These are phyloP conservation scores for Erysimum cheiranthoides DNA, from an alignment of 345 rosid species.

Conservation along the genomic window DNA sequence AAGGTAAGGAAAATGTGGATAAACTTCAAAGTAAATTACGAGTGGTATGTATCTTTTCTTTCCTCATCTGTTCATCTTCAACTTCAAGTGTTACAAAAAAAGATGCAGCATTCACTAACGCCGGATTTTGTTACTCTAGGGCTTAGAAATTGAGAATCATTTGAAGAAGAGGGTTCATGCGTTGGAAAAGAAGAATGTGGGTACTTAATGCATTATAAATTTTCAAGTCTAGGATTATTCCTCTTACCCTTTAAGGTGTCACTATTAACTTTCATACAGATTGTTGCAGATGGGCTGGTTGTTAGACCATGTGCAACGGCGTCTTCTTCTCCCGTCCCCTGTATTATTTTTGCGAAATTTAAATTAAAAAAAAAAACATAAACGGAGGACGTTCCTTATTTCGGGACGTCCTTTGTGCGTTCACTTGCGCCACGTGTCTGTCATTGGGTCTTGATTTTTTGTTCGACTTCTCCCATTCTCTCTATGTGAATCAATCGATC, in stretches of 20 bases:
- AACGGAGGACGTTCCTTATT: no score
- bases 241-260: constrained; percentile 29
- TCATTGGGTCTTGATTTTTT: no score
- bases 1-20: constrained; percentile 61
- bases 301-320: no score
- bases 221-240: background rate
- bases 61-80: constrained; percentile 10
- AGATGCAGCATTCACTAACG: constrained; percentile 16
- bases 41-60: constrained; percentile 61
- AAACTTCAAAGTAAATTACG: constrained; percentile 74
- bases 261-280: constrained; percentile 56
- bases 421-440: no score
- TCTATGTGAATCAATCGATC: background rate
- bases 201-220: constrained; percentile 33
- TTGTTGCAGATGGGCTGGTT: constrained; percentile 58
- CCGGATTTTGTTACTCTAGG: constrained; percentile 55
- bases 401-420: no score
- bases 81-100: background rate
- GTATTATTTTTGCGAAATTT: no score
- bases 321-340: no score
- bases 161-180: constrained; percentile 78
- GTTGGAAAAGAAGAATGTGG: constrained; percentile 83
- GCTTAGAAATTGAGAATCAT: constrained; percentile 95
- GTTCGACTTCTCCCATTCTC: no score
- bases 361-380: no score